Conservation (phyloP, 257 asterid species). For the Agastache rugosa region DNA sequence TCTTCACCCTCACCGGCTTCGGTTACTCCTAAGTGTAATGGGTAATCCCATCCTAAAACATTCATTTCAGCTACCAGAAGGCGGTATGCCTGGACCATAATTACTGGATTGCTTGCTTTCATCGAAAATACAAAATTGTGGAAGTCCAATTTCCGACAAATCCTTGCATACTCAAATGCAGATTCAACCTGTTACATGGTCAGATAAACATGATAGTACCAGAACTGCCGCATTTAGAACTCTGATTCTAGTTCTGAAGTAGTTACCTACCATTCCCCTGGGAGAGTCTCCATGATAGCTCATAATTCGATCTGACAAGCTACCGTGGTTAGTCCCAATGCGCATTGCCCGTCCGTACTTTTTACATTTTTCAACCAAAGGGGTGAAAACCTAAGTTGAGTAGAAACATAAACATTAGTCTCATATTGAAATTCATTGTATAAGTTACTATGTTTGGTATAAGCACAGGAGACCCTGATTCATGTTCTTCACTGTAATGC, state of each 20-base stretch:
- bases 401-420: too few species aligned
- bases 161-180: conserved; percentile 96
- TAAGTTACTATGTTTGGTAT: too few species aligned
- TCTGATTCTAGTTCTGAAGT: conserved; percentile 17
- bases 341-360: conserved; percentile 96
- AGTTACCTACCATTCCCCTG: conserved; percentile 87
- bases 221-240: too few species aligned
- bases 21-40: conserved; percentile 95
- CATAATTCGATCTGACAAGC: conserved; percentile 98
- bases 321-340: conserved; percentile 97
- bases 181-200: conserved; percentile 82
- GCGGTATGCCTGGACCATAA: conserved; percentile 98
- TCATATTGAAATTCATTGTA: too few species aligned
- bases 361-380: conserved; percentile 97
- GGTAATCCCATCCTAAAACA: conserved; percentile 98
- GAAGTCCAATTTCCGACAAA: conserved; percentile 90
- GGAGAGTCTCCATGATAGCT: conserved; percentile 99
- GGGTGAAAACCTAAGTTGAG: conserved; percentile 73
- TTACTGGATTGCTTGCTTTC: conserved; percentile 99
- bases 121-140: conserved; percentile 95
- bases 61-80: conserved; percentile 99
- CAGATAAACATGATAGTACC: conserved; percentile 2
- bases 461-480: too few species aligned
- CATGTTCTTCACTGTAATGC: too few species aligned
- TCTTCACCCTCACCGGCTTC: conserved; percentile 99